These are phyloP conservation scores for Sphagnum fallax DNA, from an alignment of 228 moss, liverwort and hornwort genomes.

Conservation along the genomic window DNA sequence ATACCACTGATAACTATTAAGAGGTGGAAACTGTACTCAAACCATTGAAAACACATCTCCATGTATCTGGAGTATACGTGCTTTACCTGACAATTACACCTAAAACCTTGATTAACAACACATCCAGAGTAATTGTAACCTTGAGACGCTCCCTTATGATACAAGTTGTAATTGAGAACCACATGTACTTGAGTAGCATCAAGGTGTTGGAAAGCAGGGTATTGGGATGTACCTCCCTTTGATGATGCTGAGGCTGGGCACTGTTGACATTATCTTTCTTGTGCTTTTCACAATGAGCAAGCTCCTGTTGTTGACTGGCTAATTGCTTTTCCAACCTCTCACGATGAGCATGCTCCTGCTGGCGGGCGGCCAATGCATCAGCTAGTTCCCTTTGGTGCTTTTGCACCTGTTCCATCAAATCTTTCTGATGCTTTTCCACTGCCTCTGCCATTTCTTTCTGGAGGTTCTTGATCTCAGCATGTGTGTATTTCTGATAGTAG, in stretches of 20 bases:
- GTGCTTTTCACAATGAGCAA: slow-evolving; percentile 53
- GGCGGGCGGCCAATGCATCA: slow-evolving; percentile 38
- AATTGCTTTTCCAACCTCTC: slow-evolving; percentile 73
- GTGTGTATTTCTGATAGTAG: slow-evolving; percentile 42
- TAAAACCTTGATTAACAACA: too few relatives aligned
- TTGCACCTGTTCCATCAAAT: slow-evolving; percentile 54
- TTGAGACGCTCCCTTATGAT: too few relatives aligned
- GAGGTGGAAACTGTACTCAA: too few relatives aligned
- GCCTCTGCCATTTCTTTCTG: slow-evolving; percentile 62
- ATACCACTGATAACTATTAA: too few relatives aligned
- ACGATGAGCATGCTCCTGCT: slow-evolving; percentile 58
- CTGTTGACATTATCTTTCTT: slow-evolving; percentile 67
- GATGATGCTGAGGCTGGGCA: slow-evolving; percentile 43
- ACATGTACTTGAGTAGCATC: too few relatives aligned
- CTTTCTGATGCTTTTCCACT: slow-evolving; percentile 60
- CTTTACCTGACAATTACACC: too few relatives aligned
- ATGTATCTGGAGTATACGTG: too few relatives aligned
- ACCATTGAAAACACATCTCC: too few relatives aligned
- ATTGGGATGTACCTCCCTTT: slow-evolving; percentile 35
- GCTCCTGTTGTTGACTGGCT: slow-evolving; percentile 59
- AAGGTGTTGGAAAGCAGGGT: too few relatives aligned
- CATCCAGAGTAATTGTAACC: too few relatives aligned
- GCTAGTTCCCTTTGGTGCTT: slow-evolving; percentile 68
- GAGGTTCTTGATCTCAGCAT: slow-evolving; percentile 43
- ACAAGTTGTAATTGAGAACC: too few relatives aligned